phyloP scores from a whole-genome alignment of 768 basidiomycete genomes.

The Cubamyces lactineus region DNA sequence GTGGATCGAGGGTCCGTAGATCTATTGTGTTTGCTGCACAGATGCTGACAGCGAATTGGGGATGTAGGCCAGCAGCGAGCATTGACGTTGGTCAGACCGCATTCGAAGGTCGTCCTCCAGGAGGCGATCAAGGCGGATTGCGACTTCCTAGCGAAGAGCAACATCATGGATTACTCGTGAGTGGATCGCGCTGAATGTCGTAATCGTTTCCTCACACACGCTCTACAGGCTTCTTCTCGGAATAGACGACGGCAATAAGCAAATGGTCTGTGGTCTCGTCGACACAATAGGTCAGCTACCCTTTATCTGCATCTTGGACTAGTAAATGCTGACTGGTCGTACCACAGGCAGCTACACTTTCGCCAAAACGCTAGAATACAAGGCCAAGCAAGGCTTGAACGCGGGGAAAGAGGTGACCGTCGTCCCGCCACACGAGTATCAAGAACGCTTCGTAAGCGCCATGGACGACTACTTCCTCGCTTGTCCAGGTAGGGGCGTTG shows the following conservation, averaged over 20 bases:
- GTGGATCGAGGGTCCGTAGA: constrained; percentile 71
- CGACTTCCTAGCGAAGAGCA: constrained; percentile 72
- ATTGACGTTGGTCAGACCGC: constrained; percentile 66
- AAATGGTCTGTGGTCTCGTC: constrained; percentile 78
- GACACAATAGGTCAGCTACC: constrained; percentile 68
- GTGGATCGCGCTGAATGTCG: constrained; percentile 31
- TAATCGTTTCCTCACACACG: background rate
- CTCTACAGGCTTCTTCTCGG: constrained; percentile 67
- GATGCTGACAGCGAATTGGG: background rate
- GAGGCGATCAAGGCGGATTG: constrained; percentile 73
- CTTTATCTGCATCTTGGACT: too few species aligned
- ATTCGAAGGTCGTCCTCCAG: constrained; percentile 71
- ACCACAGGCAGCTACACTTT: constrained; percentile 73
- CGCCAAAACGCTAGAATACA: constrained; percentile 85
- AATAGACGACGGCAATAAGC: constrained; percentile 64
- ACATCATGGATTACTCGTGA: constrained; percentile 89
- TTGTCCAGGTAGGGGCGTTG: constrained; percentile 60
- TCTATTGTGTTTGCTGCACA: background rate
- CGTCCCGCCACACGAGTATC: constrained; percentile 79
- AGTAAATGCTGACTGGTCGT: background rate
- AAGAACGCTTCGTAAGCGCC: constrained; percentile 73
- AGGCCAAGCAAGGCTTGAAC: constrained; percentile 77
- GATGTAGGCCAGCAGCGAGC: constrained; percentile 63
- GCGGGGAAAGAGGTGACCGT: constrained; percentile 77
- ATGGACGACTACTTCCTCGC: constrained; percentile 77